These are phyloP conservation scores for Volvariella surrecta DNA, from an alignment of 1,284 basidiomycete species.

Conservation along the genomic window DNA sequence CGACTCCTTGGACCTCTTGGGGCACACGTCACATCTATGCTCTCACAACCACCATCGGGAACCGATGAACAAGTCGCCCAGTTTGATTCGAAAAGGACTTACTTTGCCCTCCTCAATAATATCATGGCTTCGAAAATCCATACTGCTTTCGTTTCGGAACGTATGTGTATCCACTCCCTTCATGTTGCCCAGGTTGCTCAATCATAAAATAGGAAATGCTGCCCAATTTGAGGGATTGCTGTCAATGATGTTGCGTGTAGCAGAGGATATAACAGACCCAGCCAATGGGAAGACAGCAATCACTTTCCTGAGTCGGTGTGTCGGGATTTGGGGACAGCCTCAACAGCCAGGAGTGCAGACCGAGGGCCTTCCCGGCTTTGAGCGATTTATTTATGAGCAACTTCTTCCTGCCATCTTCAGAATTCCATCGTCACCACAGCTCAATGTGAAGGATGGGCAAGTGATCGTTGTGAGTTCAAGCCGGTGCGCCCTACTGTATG, in stretches of 20 bases:
- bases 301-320: conserved; percentile 70
- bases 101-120: conserved; percentile 78
- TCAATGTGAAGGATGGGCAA: conserved; percentile 88
- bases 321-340: conserved; percentile 72
- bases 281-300: conserved; percentile 77
- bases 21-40: conserved; percentile 73
- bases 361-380: conserved; percentile 81
- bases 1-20: conserved; percentile 85
- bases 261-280: conserved; percentile 68
- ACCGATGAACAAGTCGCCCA: conserved; percentile 88
- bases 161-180: conserved; percentile 39
- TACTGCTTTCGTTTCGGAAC: conserved; percentile 79
- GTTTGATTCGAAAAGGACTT: conserved; percentile 85
- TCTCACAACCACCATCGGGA: conserved; percentile 79
- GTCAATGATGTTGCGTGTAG: conserved; percentile 72
- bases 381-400: conserved; percentile 87
- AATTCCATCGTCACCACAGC: conserved; percentile 71
- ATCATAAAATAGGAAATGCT: conserved; percentile 61
- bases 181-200: conserved; percentile 4
- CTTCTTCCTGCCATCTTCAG: conserved; percentile 81
- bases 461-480: conserved; percentile 62
- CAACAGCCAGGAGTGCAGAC: conserved; percentile 22
- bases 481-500: not conserved
- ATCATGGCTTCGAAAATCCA: conserved; percentile 80
- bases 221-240: conserved; percentile 63